Conservation (phyloP, 176 grass and related monocot genomes). For the Oryza australiensis region DNA sequence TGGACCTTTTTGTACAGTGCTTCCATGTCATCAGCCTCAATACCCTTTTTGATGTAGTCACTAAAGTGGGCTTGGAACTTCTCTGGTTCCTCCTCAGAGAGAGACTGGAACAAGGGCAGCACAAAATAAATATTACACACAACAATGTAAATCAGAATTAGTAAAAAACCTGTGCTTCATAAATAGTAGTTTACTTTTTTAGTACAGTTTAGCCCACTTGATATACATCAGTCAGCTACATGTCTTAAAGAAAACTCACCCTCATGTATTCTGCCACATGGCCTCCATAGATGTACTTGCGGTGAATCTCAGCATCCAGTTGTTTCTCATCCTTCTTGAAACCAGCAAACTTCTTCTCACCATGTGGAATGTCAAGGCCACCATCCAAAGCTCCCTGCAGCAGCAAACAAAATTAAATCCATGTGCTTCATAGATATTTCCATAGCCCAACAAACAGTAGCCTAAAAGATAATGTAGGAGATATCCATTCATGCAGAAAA, state of each 20-base stretch:
- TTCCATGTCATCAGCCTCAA: not conserved
- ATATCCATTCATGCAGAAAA: not conserved
- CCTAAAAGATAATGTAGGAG: too few relatives aligned
- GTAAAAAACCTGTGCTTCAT: too few relatives aligned
- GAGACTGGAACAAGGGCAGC: not conserved
- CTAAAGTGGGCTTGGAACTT: not conserved
- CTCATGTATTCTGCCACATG: slow-evolving; percentile 66
- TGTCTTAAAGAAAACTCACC: slow-evolving; percentile 15
- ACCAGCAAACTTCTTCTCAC: slow-evolving; percentile 73
- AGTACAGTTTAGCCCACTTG: too few relatives aligned
- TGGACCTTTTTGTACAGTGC: not conserved
- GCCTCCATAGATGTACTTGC: slow-evolving; percentile 63
- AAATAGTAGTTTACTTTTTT: too few relatives aligned
- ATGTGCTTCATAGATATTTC: not conserved
- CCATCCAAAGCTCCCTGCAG: slow-evolving; percentile 64
- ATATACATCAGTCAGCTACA: not conserved
- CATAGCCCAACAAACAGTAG: too few relatives aligned
- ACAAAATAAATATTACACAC: not conserved
- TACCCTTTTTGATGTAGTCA: not conserved
- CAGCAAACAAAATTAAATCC: not conserved
- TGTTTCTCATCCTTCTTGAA: slow-evolving; percentile 66
- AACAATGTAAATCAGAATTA: too few relatives aligned
- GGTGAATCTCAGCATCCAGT: slow-evolving; percentile 61
- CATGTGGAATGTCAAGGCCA: slow-evolving; percentile 66
- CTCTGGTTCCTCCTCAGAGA: not conserved